A percentile compares a stretch with the other conserved stretches of the same genome.
These are phyloP conservation scores for Mortierella sp. DNA, from an alignment of 371 early-diverging fungal species.

Conservation along the genomic window DNA sequence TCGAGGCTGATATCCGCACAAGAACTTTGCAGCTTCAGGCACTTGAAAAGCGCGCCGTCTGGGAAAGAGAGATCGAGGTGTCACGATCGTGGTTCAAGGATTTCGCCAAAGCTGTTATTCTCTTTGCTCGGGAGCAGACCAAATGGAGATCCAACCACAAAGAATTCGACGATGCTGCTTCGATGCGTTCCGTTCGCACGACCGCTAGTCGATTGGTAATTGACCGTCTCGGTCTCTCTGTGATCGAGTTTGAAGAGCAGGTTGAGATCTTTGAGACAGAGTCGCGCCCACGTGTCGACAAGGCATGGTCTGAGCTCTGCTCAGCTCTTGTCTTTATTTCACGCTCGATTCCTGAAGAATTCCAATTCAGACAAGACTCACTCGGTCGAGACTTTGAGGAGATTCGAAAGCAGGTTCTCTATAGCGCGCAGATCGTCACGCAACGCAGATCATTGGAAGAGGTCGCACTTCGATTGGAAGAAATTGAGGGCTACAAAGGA, in stretches of 20 bases:
- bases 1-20: constrained; percentile 41
- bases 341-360: constrained; percentile 42
- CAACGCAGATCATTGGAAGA: constrained; percentile 49
- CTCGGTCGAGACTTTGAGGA: constrained; percentile 46
- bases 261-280: constrained; percentile 52
- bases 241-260: constrained; percentile 51
- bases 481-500: constrained; percentile 29
- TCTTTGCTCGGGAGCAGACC: constrained; percentile 47
- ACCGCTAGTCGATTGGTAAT: constrained; percentile 45
- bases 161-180: constrained; percentile 37
- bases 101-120: constrained; percentile 50
- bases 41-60: constrained; percentile 42
- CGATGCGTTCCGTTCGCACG: constrained; percentile 42
- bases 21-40: constrained; percentile 40
- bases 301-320: constrained; percentile 50
- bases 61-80: constrained; percentile 54
- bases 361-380: constrained; percentile 37
- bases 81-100: constrained; percentile 56
- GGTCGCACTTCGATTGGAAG: constrained; percentile 34
- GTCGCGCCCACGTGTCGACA: constrained; percentile 44
- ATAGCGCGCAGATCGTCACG: constrained; percentile 49
- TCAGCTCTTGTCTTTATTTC: constrained; percentile 36
- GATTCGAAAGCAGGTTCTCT: constrained; percentile 37
- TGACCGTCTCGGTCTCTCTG: constrained; percentile 40
- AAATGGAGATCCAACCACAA: constrained; percentile 42